A percentile compares a stretch with the other conserved stretches of the same genome.
phyloP scores from a whole-genome alignment of 2,329 filamentous ascomycete genomes.

The Monosporascus sp. region DNA sequence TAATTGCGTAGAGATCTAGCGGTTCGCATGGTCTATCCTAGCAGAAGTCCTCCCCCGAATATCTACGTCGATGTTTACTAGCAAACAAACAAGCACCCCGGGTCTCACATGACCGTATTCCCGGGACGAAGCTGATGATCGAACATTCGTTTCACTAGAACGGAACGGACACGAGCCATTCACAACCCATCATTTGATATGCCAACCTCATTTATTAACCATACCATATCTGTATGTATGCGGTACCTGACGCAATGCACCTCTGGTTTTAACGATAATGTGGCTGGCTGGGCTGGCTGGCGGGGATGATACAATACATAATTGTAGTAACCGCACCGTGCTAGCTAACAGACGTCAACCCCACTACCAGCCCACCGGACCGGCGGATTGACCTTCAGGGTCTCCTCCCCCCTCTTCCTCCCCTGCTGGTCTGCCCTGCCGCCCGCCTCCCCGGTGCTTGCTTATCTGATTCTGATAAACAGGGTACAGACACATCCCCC shows the following conservation, averaged over 20 bases:
- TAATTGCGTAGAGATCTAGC: neutral
- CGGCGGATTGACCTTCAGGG: neutral
- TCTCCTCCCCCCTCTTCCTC: neutral
- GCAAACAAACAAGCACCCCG: neutral
- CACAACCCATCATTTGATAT: no score
- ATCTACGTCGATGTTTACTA: neutral
- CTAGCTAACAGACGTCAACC: neutral
- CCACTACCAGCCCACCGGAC: neutral
- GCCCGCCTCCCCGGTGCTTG: neutral
- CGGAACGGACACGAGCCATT: no score
- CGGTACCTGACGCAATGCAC: constrained; percentile 10
- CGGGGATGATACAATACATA: neutral
- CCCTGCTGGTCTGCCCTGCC: neutral
- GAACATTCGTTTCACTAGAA: no score
- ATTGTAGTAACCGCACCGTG: neutral
- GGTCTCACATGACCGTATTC: neutral
- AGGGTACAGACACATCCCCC: neutral
- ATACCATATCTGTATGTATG: no score
- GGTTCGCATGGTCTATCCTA: neutral
- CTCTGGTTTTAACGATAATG: no score
- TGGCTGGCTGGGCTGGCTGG: no score
- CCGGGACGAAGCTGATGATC: no score
- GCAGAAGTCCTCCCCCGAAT: neutral
- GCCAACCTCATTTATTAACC: no score
- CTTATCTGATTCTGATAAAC: neutral